Conservation (phyloP, 805 yeast genomes). For the Metahyphopichia silvanorum region DNA sequence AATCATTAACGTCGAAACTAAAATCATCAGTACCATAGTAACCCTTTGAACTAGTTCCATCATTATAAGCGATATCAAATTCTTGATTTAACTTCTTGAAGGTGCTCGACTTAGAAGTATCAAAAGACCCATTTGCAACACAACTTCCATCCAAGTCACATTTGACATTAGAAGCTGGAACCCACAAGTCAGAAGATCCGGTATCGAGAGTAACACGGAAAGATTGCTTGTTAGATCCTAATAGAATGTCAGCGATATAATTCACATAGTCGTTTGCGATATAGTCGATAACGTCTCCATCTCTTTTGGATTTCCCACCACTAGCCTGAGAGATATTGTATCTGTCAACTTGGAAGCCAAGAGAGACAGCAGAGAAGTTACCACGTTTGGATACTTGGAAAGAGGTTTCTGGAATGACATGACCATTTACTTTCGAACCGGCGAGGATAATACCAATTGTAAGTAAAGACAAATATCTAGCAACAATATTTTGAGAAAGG, state of each 20-base stretch:
- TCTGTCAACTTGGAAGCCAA: too few species aligned
- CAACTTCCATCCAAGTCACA: slow-evolving; percentile 6
- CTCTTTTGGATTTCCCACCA: too few species aligned
- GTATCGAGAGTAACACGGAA: slow-evolving; percentile 20
- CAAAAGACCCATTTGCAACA: slow-evolving; percentile 1
- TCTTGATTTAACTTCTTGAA: background rate
- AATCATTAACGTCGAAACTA: background rate
- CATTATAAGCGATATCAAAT: background rate
- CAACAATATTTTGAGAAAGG: too few species aligned
- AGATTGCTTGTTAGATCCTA: slow-evolving; percentile 13
- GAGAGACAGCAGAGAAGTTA: too few species aligned
- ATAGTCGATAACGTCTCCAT: too few species aligned
- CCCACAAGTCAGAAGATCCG: slow-evolving; percentile 26
- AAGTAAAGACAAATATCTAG: too few species aligned
- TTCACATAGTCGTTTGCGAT: too few species aligned
- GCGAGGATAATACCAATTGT: too few species aligned
- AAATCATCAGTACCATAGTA: background rate
- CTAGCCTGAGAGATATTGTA: too few species aligned
- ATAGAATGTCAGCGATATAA: slow-evolving; percentile 3
- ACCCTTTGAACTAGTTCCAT: background rate
- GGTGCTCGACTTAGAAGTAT: background rate
- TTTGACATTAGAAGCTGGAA: slow-evolving; percentile 20
- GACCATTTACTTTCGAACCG: too few species aligned
- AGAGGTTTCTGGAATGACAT: too few species aligned
- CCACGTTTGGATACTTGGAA: too few species aligned